Evolutionary conservation across 768 basidiomycete genomes (phyloP).

Genomic region (Kockovaella imperatae): DNA sequence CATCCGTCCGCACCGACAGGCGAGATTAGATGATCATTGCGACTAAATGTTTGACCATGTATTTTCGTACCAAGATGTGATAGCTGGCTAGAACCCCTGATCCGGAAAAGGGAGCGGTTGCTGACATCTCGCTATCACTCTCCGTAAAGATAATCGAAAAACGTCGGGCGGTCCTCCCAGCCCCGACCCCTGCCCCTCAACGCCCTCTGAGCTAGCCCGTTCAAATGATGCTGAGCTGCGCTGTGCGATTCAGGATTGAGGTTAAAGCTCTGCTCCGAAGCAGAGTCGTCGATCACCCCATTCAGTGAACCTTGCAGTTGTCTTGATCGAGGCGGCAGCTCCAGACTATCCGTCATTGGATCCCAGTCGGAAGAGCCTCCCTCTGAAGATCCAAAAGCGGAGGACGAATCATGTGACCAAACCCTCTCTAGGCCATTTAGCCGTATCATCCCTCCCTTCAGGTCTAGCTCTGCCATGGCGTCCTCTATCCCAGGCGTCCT

Average conservation of each 20-base stretch:
- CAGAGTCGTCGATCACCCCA: slow-evolving; percentile 5
- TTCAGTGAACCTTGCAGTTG: not conserved
- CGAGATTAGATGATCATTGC: no score
- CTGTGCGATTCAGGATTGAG: no score
- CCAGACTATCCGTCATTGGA: slow-evolving; percentile 29
- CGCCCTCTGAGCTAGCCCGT: not conserved
- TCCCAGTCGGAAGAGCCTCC: slow-evolving; percentile 18
- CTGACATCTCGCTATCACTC: slow-evolving; percentile 7
- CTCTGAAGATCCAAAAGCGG: slow-evolving; percentile 26
- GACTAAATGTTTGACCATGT: no score
- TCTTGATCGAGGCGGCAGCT: slow-evolving; percentile 4
- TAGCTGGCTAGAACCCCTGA: no score
- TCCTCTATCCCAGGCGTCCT: not conserved
- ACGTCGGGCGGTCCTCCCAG: slow-evolving; percentile 36
- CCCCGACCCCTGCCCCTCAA: slow-evolving; percentile 4
- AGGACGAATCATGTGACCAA: slow-evolving; percentile 25
- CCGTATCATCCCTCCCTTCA: not conserved
- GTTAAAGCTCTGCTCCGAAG: no score
- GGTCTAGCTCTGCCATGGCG: not conserved
- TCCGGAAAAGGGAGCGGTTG: no score
- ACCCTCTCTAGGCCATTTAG: slow-evolving; percentile 4
- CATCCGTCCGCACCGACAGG: no score
- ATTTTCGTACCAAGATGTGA: no score
- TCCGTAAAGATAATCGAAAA: slow-evolving; percentile 44
- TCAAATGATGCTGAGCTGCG: no score